Evolutionary conservation across 257 asterid species (phyloP).

Genomic region (Mitragyna speciosa): DNA sequence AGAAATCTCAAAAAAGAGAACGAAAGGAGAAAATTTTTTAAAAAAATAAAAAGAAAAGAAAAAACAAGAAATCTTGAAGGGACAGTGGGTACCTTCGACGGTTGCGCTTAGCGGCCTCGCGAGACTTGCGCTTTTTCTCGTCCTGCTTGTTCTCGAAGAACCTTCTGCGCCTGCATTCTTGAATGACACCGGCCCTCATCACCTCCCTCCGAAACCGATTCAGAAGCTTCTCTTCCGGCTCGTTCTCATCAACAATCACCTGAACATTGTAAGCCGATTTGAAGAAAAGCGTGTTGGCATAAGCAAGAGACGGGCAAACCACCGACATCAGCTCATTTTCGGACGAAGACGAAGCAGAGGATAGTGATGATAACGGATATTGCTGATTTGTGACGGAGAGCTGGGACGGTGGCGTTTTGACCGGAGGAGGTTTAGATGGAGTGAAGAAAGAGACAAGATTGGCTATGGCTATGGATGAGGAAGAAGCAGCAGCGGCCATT

Average conservation of each 20-base stretch:
- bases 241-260: constrained; percentile 78
- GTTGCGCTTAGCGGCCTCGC: constrained; percentile 89
- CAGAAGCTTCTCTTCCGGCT: constrained; percentile 82
- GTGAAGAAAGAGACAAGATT: constrained; percentile 63
- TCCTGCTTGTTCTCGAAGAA: constrained; percentile 81
- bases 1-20: too few species aligned
- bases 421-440: constrained; percentile 43
- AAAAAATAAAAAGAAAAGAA: too few species aligned
- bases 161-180: constrained; percentile 79
- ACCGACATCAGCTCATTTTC: constrained; percentile 47
- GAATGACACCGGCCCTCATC: constrained; percentile 82
- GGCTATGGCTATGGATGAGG: constrained; percentile 34
- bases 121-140: constrained; percentile 68
- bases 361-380: background rate
- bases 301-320: constrained; percentile 66
- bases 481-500: constrained; percentile 26
- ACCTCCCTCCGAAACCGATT: constrained; percentile 89
- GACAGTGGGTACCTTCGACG: constrained; percentile 55
- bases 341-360: constrained; percentile 6
- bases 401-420: constrained; percentile 38
- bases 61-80: too few species aligned
- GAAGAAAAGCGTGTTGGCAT: constrained; percentile 64
- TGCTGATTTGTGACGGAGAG: constrained; percentile 31
- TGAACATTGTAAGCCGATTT: constrained; percentile 71
- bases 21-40: too few species aligned